Conservation (phyloP, 1,284 basidiomycete species). For the Entoloma clypeatum region DNA sequence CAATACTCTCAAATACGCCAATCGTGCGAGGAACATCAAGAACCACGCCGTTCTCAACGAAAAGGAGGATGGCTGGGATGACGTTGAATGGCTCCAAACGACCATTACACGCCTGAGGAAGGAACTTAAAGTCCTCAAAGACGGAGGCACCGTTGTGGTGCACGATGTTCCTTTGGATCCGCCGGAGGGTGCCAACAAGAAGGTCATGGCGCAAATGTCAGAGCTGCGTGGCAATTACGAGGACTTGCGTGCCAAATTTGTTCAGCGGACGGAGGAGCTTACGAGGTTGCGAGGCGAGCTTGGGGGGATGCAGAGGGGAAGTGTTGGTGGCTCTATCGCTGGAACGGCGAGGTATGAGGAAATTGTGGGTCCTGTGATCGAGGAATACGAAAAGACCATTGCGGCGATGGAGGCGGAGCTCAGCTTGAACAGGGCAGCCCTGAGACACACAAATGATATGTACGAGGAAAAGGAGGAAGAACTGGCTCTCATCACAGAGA, state of each 20-base stretch:
- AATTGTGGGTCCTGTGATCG: conserved; percentile 96
- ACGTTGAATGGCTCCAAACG: conserved; percentile 92
- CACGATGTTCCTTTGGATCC: conserved; percentile 32
- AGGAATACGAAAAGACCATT: conserved; percentile 98
- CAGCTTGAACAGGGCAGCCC: conserved; percentile 83
- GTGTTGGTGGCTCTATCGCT: conserved; percentile 61
- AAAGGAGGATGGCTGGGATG: conserved; percentile 97
- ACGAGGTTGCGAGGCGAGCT: conserved; percentile 73
- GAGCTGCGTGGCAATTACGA: conserved; percentile 82
- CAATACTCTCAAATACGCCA: conserved; percentile 98
- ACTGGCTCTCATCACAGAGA: conserved; percentile 59
- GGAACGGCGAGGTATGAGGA: conserved; percentile 86
- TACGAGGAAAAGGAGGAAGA: conserved; percentile 88
- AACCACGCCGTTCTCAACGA: conserved; percentile 92
- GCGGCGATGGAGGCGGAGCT: conserved; percentile 93
- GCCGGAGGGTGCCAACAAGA: conserved; percentile 61
- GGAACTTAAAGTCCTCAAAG: conserved; percentile 77
- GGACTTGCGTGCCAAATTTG: conserved; percentile 78
- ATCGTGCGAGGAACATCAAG: conserved; percentile 96
- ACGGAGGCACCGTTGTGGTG: conserved; percentile 43
- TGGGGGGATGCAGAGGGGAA: conserved; percentile 64
- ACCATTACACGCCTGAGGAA: conserved; percentile 82
- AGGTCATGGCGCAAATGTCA: conserved; percentile 70
- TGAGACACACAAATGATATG: conserved; percentile 87
- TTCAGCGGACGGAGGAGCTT: conserved; percentile 84